A percentile compares a stretch with the other conserved stretches of the same genome.
These are phyloP conservation scores for Guyanaporus albipodus DNA, from an alignment of 768 basidiomycete species.

Conservation along the genomic window DNA sequence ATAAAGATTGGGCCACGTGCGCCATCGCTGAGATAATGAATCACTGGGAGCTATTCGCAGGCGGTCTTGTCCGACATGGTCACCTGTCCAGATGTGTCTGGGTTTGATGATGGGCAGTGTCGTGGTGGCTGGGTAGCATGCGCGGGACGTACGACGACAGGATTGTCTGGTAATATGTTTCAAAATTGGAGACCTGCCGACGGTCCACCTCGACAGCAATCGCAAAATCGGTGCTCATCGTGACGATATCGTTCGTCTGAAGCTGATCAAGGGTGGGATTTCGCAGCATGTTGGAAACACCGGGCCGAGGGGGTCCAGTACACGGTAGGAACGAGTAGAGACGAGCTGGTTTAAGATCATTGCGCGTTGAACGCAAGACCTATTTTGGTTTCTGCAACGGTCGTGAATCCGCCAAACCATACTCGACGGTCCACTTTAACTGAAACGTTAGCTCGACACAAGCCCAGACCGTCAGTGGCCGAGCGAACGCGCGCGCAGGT, in stretches of 20 bases:
- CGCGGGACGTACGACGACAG: constrained; percentile 1
- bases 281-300: constrained; percentile 6
- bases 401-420: neutral
- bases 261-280: constrained; percentile 5
- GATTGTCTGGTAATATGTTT: constrained; percentile 12
- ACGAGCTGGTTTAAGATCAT: neutral
- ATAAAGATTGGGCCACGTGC: constrained; percentile 19
- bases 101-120: neutral
- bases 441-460: neutral
- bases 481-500: constrained; percentile 4
- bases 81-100: constrained; percentile 1
- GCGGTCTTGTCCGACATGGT: neutral
- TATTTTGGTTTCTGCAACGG: neutral
- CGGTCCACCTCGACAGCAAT: constrained; percentile 5
- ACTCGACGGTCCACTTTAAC: constrained; percentile 8
- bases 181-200: constrained; percentile 5
- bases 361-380: neutral
- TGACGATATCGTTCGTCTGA: neutral
- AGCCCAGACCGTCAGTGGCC: neutral
- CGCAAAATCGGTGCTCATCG: constrained; percentile 3
- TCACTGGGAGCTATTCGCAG: neutral
- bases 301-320: no score
- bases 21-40: constrained; percentile 20
- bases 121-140: neutral
- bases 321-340: accelerated